Evolutionary conservation across 805 yeast species (phyloP).

Genomic region (Candida silvatica): DNA sequence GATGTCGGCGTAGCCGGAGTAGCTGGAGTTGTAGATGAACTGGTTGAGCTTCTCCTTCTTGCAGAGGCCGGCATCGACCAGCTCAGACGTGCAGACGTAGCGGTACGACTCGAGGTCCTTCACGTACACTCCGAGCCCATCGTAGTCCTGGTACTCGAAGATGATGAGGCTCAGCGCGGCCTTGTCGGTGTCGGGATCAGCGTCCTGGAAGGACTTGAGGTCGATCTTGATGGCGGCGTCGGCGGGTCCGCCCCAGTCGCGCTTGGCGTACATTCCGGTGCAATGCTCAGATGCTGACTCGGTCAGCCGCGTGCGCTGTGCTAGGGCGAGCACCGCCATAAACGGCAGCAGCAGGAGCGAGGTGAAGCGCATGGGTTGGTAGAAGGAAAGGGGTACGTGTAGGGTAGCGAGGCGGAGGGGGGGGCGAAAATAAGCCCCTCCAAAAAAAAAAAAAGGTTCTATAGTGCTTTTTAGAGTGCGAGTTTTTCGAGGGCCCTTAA

Average conservation of each 20-base stretch:
- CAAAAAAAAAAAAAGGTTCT: too few species aligned
- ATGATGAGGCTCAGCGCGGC: slow-evolving; percentile 57
- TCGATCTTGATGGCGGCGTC: slow-evolving; percentile 54
- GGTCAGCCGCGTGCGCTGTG: slow-evolving; percentile 41
- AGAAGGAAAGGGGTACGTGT: too few species aligned
- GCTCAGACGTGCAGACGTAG: slow-evolving; percentile 69
- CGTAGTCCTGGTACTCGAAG: slow-evolving; percentile 77
- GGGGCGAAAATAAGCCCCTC: too few species aligned
- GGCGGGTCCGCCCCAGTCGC: slow-evolving; percentile 78
- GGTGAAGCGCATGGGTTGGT: too few species aligned
- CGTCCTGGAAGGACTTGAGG: slow-evolving; percentile 20
- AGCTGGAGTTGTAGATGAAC: slow-evolving; percentile 46
- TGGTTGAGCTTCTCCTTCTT: slow-evolving; percentile 42
- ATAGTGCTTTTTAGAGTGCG: too few species aligned
- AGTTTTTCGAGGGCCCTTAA: too few species aligned
- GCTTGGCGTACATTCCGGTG: slow-evolving; percentile 81
- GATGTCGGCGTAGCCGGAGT: slow-evolving; percentile 39
- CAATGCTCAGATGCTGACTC: slow-evolving; percentile 58
- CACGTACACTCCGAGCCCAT: slow-evolving; percentile 48
- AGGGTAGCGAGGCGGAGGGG: too few species aligned
- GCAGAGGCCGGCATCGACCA: slow-evolving; percentile 55
- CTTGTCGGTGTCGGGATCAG: slow-evolving; percentile 30
- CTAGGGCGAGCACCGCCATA: slow-evolving; percentile 12
- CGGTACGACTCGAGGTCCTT: slow-evolving; percentile 33
- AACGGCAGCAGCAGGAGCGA: neutral